A percentile compares a stretch with the other conserved stretches of the same genome.
Conservation (phyloP, 306 rosid species). For the Erythrophleum fordii region DNA sequence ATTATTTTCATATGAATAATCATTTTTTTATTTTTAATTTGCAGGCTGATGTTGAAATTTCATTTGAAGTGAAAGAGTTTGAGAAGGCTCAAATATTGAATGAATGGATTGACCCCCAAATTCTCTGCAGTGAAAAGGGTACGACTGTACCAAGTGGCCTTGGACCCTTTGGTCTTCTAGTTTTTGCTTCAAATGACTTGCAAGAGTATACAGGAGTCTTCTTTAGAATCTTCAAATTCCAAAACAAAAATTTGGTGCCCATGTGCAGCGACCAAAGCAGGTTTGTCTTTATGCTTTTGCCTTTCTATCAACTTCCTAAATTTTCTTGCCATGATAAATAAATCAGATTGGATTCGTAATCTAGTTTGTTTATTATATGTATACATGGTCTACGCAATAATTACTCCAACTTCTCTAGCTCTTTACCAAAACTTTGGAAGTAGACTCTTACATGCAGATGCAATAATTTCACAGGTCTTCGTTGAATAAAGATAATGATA, state of each 20-base stretch:
- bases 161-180: constrained; percentile 53
- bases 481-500: constrained; percentile 53
- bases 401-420: neutral
- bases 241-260: constrained; percentile 45
- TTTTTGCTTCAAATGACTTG: constrained; percentile 49
- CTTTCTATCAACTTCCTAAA: too few relatives aligned
- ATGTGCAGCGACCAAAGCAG: constrained; percentile 62
- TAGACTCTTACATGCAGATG: neutral
- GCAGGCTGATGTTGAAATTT: constrained; percentile 59
- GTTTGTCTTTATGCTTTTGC: constrained; percentile 14
- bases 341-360: too few relatives aligned
- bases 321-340: too few relatives aligned
- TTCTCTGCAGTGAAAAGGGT: constrained; percentile 45
- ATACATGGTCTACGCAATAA: too few relatives aligned
- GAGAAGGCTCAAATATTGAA: constrained; percentile 45
- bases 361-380: too few relatives aligned
- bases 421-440: neutral
- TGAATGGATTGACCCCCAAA: constrained; percentile 43
- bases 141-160: constrained; percentile 37
- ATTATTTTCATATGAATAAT: too few relatives aligned
- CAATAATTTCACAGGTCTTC: constrained; percentile 53
- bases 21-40: neutral
- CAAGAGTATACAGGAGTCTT: constrained; percentile 56
- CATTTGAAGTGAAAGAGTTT: constrained; percentile 44
- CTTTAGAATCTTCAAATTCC: constrained; percentile 48